phyloP scores from a whole-genome alignment of 2,329 filamentous ascomycete genomes.

The Alternaria sp. region DNA sequence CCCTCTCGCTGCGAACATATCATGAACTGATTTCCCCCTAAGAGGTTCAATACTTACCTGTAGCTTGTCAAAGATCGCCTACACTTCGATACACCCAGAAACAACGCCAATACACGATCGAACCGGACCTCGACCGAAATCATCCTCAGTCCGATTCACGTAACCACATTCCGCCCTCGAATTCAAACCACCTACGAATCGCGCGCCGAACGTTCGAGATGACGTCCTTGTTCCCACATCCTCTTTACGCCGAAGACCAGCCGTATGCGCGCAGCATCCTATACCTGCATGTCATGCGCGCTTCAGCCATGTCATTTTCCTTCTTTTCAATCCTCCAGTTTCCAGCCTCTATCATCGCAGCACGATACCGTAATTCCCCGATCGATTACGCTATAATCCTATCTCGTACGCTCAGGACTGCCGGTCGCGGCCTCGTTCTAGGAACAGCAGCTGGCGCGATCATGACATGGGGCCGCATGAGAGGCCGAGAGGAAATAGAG shows the following conservation, averaged over 20 bases:
- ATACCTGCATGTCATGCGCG: constrained; percentile 64
- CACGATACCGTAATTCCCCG: constrained; percentile 27
- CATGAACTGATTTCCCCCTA: background rate
- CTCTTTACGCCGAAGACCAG: constrained; percentile 69
- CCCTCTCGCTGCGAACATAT: background rate
- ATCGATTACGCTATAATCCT: constrained; percentile 31
- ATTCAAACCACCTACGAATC: background rate
- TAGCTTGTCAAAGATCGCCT: background rate
- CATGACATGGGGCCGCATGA: constrained; percentile 60
- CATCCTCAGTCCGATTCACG: background rate
- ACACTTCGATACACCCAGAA: background rate
- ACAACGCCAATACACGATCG: background rate
- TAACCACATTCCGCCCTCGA: background rate
- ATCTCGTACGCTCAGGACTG: constrained; percentile 52
- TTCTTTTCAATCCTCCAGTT: constrained; percentile 53
- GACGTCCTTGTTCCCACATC: constrained; percentile 63
- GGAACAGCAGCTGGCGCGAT: constrained; percentile 54
- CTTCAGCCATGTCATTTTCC: constrained; percentile 61
- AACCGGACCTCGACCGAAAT: background rate
- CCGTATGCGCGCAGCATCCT: constrained; percentile 62
- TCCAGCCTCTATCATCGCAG: constrained; percentile 35
- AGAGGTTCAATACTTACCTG: background rate
- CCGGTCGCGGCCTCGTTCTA: constrained; percentile 55
- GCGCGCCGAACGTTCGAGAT: constrained; percentile 42
- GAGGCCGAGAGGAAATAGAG: constrained; percentile 63